Evolutionary conservation across 2,329 filamentous ascomycete species (phyloP).

Genomic region (Thelonectria olida): DNA sequence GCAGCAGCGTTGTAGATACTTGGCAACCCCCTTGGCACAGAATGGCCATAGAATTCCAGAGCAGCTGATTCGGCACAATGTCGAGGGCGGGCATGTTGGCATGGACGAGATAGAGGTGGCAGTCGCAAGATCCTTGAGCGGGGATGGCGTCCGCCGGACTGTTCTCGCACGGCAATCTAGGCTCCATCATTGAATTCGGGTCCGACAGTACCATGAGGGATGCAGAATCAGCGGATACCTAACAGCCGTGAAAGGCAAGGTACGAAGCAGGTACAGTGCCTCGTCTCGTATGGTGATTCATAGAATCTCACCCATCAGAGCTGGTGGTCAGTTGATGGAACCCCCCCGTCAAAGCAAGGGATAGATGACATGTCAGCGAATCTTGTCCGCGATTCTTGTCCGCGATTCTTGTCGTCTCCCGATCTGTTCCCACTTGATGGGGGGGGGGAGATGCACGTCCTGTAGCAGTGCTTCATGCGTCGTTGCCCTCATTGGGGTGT

Average conservation of each 20-base stretch:
- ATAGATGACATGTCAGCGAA: slow-evolving; percentile 18
- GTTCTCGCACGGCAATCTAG: neutral
- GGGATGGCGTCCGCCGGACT: slow-evolving; percentile 13
- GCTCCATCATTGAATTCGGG: neutral
- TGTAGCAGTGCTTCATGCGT: neutral
- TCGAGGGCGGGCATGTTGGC: slow-evolving; percentile 14
- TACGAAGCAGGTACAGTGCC: slow-evolving; percentile 13
- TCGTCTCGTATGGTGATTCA: slow-evolving; percentile 12
- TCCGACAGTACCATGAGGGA: neutral
- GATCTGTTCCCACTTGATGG: slow-evolving; percentile 19
- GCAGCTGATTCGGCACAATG: slow-evolving; percentile 31
- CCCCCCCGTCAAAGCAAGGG: slow-evolving; percentile 20
- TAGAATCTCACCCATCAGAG: slow-evolving; percentile 14
- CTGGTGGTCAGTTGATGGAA: slow-evolving; percentile 23
- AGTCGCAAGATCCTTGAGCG: slow-evolving; percentile 29
- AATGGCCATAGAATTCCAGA: slow-evolving; percentile 24
- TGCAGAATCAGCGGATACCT: neutral
- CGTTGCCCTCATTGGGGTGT: neutral
- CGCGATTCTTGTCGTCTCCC: slow-evolving; percentile 24
- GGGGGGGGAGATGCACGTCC: neutral
- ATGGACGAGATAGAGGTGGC: slow-evolving; percentile 23
- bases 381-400: slow-evolving; percentile 18
- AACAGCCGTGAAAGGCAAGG: neutral
- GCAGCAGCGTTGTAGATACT: neutral
- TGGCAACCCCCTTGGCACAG: neutral